Evolutionary conservation across 257 asterid genomes (phyloP).

Genomic region (Verbena officinalis): DNA sequence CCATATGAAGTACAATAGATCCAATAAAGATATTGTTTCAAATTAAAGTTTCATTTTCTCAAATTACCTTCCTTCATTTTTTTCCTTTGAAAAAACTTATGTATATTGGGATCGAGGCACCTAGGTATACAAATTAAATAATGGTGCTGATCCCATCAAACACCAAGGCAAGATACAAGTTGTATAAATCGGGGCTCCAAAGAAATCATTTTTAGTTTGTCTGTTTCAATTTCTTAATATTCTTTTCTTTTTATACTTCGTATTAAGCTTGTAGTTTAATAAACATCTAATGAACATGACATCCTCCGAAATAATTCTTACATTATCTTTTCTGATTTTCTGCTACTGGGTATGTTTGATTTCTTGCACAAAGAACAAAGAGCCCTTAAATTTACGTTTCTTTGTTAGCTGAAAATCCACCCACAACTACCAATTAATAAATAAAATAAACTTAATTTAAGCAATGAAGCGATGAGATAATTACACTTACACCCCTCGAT

Average conservation of each 20-base stretch:
- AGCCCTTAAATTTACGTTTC: no score
- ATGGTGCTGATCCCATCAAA: background rate
- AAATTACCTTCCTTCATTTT: no score
- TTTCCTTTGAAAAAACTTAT: no score
- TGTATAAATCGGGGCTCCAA: constrained; percentile 14
- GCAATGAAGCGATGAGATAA: no score
- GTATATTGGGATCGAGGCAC: no score
- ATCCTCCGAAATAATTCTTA: background rate
- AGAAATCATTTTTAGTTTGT: background rate
- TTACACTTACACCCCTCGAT: no score
- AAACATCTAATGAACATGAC: background rate
- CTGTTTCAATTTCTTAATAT: constrained; percentile 15
- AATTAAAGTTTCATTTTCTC: constrained; percentile 1
- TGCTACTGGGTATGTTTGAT: no score
- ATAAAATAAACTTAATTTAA: no score
- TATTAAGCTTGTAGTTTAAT: constrained; percentile 3
- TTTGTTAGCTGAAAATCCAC: no score
- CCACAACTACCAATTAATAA: no score
- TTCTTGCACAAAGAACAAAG: no score
- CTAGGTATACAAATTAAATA: no score
- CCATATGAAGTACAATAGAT: constrained; percentile 54
- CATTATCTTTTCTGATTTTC: constrained; percentile 8
- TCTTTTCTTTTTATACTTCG: constrained; percentile 7
- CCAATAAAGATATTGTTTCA: constrained; percentile 35
- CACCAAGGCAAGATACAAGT: background rate